Base-by-base conservation (phyloP, 2,329 filamentous ascomycete genomes). In the Aspergillus transmontanensis region DNA sequence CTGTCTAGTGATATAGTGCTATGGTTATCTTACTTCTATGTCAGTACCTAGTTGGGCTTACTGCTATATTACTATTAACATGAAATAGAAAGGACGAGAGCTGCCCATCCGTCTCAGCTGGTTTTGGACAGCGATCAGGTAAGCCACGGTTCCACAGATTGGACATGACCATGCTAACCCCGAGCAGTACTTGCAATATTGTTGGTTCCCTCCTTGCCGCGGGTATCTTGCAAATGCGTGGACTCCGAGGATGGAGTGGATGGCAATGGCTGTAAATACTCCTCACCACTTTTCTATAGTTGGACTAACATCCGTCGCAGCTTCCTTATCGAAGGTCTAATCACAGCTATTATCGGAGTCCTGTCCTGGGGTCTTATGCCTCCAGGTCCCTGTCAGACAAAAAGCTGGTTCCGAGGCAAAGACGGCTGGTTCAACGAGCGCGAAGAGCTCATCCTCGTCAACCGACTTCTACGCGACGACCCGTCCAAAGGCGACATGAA, bases 141-240 rank as follows among this genome's bases (percentile, higher is more conserved):
- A 30, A 21, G 19, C 16, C 10, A 23, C 6, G 11, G 12, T n/a
- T n/a, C 39, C 23, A 30, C 6, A 4, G 16, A 19, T 12, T 14
- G 57, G 53, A 61, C 6, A 41, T 91, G 32, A 67, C 78, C 0
- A 26, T 10, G 46, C 7, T 30, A 28, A 50, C 9, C 71, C 73
- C 19, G 11, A 4, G n/a, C 28, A 57, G 55, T 32, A 46, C 55
- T 34, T 57, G 55, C 26, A 57, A 57, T 21, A 82, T 82, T 26
- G 72, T 81, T 0, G 68, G 80, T 1, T 66, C 79, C 0, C 75
- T 83, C 7, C 71, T 83, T n/a, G 80, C 78, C 0, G 83, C 71
- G 45, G 77, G 75, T 6, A 59, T 79, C 21, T 65, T 79, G 11
- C 72, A 74, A 43, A 64, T 78, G 16, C 64, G 74, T 43, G 76